Percentiles rank a stretch among this genome's conserved stretches.
Conservation (phyloP, 306 rosid species). For the Prunus mira region DNA sequence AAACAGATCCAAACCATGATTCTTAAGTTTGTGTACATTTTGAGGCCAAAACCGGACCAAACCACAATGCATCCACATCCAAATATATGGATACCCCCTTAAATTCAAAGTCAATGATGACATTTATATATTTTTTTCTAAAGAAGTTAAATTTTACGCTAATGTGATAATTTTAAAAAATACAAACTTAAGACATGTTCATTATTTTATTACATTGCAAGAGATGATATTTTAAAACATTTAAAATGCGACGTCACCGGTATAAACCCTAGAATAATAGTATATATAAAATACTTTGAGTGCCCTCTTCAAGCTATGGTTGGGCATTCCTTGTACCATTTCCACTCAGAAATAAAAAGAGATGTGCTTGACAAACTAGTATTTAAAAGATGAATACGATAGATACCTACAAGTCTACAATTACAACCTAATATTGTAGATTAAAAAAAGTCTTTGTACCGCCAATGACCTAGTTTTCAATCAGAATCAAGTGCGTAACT, state of each 20-base stretch:
- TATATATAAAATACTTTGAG: neutral
- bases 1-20: too few species aligned
- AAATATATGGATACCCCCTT: too few species aligned
- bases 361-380: neutral
- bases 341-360: neutral
- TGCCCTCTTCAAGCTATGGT: neutral
- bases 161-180: too few species aligned
- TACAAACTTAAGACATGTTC: too few species aligned
- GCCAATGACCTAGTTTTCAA: neutral
- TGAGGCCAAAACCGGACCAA: too few species aligned
- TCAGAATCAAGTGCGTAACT: neutral
- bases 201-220: neutral
- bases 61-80: too few species aligned
- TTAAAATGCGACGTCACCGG: neutral
- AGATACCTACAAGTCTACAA: constrained; percentile 10
- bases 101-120: too few species aligned
- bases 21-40: too few species aligned
- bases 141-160: too few species aligned
- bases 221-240: neutral
- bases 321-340: neutral
- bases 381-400: constrained; percentile 21
- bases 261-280: neutral
- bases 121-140: too few species aligned
- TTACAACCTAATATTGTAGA: neutral
- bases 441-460: neutral